Base-by-base conservation (phyloP, 208 protist genomes). In the Herpetomonas muscarum region DNA sequence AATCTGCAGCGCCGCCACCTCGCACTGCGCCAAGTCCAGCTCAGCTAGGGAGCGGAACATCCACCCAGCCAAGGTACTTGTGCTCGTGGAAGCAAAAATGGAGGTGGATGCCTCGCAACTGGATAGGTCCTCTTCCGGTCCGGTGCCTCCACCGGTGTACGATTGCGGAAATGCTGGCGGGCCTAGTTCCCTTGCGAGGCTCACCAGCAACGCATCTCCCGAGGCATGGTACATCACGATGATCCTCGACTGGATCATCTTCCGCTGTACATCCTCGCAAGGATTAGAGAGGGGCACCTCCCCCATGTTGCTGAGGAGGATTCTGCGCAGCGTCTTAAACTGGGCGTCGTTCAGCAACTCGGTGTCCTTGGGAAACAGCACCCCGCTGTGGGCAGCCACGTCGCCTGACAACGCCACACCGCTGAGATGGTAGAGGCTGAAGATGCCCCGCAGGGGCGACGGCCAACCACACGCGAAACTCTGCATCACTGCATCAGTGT, bases 391-490 rank as follows among this genome's bases (percentile, higher is more conserved):
- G 2, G 52, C 7, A 19, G 29, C 13, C 29, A 87, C 54, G 26
- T 74, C 25, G 7, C 66, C 56, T 31, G 61, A 73, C 17, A 60
- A 17, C 3, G 69, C 61, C 12, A 70, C 61, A 46, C 56, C 69
- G 9, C 57, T 73, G 30, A 91, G 42, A 42, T 85, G 50, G 52
- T 83, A 55, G 45, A 87, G 69, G 9, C 79, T 79, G 56, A 84
- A 90, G 31, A 86, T 53, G 3, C 81, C 79, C 29, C 70, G 61
- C 28, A 94, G 54, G 17, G 72, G 48, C 44, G 30, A 49, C 7
- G 87, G 84, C 87, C 87, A 94, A 24, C 87, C 84, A 47, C 70
- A 79, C 13, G 58, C 54, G 3, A 87, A 70, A 19, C 70, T 42
- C 53, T 87, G 67, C 26, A 90, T 49, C 6, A 82, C 75, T 15